phyloP scores from a whole-genome alignment of 2,329 filamentous ascomycete species.

The Epichloe sp. region DNA sequence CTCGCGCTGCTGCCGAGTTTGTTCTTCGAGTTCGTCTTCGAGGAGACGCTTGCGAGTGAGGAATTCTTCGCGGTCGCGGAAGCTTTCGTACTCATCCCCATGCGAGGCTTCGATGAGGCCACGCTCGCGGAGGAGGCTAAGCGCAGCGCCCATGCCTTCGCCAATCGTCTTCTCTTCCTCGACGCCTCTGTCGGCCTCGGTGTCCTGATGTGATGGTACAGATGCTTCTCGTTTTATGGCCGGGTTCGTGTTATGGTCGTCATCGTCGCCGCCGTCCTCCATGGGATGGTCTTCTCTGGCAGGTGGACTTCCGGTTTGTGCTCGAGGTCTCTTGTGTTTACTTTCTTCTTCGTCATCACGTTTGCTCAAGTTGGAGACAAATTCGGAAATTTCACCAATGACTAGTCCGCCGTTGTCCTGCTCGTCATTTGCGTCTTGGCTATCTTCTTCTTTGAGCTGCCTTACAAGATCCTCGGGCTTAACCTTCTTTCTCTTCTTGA shows the following conservation, averaged over 20 bases:
- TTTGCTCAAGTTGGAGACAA: slow-evolving; percentile 73
- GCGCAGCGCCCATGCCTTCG: slow-evolving; percentile 71
- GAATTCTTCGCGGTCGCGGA: slow-evolving; percentile 65
- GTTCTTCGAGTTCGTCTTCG: slow-evolving; percentile 66
- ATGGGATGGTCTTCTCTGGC: slow-evolving; percentile 13
- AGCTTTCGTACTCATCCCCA: slow-evolving; percentile 51
- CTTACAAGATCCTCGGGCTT: slow-evolving; percentile 78
- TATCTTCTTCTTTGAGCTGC: slow-evolving; percentile 54
- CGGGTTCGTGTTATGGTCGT: slow-evolving; percentile 6
- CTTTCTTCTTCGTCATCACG: slow-evolving; percentile 42
- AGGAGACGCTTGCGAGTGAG: slow-evolving; percentile 58
- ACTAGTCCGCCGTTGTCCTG: slow-evolving; percentile 49
- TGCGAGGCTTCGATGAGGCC: slow-evolving; percentile 59
- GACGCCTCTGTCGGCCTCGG: slow-evolving; percentile 4
- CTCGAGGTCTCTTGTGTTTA: slow-evolving; percentile 31
- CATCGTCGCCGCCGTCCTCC: slow-evolving; percentile 17
- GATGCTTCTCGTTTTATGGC: slow-evolving; percentile 13
- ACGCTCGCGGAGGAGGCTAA: slow-evolving; percentile 73
- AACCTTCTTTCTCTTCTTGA: slow-evolving; percentile 85
- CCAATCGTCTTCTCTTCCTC: slow-evolving; percentile 27
- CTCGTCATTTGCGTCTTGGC: slow-evolving; percentile 27
- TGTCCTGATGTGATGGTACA: background rate
- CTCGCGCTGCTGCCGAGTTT: slow-evolving; percentile 71
- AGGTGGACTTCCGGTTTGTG: slow-evolving; percentile 14
- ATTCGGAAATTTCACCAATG: slow-evolving; percentile 94